Evolutionary conservation across 2,329 filamentous ascomycete species (phyloP).

Genomic region (Pseudonectria foliicola): DNA sequence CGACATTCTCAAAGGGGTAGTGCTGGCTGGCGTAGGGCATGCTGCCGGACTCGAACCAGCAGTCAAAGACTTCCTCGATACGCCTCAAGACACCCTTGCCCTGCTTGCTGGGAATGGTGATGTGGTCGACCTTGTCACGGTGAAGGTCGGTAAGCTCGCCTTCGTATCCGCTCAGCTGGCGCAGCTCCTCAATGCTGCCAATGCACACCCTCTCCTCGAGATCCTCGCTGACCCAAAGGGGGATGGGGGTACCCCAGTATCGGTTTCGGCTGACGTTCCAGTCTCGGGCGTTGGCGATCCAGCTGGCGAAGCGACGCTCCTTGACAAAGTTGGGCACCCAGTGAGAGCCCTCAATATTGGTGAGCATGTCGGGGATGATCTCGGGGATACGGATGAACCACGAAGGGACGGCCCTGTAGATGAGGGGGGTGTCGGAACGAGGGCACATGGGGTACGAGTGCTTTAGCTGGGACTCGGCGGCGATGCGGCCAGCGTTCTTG

Average conservation of each 20-base stretch:
- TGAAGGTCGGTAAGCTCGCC: slow-evolving; percentile 82
- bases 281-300: slow-evolving; percentile 85
- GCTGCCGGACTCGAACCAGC: slow-evolving; percentile 93
- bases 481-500: slow-evolving; percentile 66
- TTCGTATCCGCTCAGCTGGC: slow-evolving; percentile 75
- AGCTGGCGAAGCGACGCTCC: slow-evolving; percentile 82
- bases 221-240: slow-evolving; percentile 87
- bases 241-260: slow-evolving; percentile 92
- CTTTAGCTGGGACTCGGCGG: slow-evolving; percentile 79
- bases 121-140: slow-evolving; percentile 85
- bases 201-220: slow-evolving; percentile 79
- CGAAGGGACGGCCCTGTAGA: slow-evolving; percentile 84
- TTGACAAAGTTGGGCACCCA: slow-evolving; percentile 92
- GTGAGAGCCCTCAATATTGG: slow-evolving; percentile 80
- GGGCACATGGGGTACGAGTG: slow-evolving; percentile 94
- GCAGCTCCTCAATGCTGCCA: slow-evolving; percentile 78
- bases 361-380: slow-evolving; percentile 80
- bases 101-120: slow-evolving; percentile 85
- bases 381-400: slow-evolving; percentile 91
- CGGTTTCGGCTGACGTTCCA: slow-evolving; percentile 94
- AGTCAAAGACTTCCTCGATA: slow-evolving; percentile 87
- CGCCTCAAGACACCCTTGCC: slow-evolving; percentile 78
- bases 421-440: slow-evolving; percentile 89
- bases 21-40: slow-evolving; percentile 92
- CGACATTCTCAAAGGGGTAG: slow-evolving; percentile 85